Evolutionary conservation across 2,329 filamentous ascomycete species (phyloP), one percentile per base, ranked within the genome.

Genomic region (Ophiostoma pallidulum): DNA sequence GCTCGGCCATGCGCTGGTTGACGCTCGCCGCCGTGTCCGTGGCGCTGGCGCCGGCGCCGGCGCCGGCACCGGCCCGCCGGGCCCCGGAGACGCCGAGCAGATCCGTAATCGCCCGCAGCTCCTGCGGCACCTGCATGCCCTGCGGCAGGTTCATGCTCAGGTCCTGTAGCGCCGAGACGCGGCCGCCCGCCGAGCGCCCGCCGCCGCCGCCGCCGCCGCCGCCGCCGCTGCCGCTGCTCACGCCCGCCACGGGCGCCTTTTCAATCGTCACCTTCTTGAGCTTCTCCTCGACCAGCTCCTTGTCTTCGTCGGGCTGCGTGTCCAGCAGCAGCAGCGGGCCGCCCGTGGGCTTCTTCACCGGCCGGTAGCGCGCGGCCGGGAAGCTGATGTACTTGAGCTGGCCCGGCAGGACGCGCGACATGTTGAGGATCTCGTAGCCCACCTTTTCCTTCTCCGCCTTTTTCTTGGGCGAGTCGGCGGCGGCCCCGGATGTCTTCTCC

Each of bases 351-450:
- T 94, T 77, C 66, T 80, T 80, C 51, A 97, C 90, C 31, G 92
- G 91, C 73, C 86, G 87, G 68, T 96, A 98, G 57, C 94, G 82
- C 39, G 86, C 86, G 54, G 86, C 78, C 41, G 87, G 80, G 74
- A 98, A 95, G 65, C 81, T 94, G 61, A 98, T 87, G 65, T 91
- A 96, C 72, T 94, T 95, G 60, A 97, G 78, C 70, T 98, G 92
- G 40, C 80, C 79, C 1, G 90, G 92, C 41, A 98, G 78, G 31
- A 98, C 89, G 58, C 92, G 80, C 47, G 86, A 94, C 88, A 98
- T 94, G 72, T 98, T 98, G 62, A 92, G 86, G 53, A 98, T 77
- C 54, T 96, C 89, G 63, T 92, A 96, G 57, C 92, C 92, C 50
- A 94, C 78, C 77, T 95, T 97, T 71, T 98, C 92, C 72, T 92